These are phyloP conservation scores for Claviceps lovelessii DNA, from an alignment of 2,329 filamentous ascomycete species.

Conservation along the genomic window DNA sequence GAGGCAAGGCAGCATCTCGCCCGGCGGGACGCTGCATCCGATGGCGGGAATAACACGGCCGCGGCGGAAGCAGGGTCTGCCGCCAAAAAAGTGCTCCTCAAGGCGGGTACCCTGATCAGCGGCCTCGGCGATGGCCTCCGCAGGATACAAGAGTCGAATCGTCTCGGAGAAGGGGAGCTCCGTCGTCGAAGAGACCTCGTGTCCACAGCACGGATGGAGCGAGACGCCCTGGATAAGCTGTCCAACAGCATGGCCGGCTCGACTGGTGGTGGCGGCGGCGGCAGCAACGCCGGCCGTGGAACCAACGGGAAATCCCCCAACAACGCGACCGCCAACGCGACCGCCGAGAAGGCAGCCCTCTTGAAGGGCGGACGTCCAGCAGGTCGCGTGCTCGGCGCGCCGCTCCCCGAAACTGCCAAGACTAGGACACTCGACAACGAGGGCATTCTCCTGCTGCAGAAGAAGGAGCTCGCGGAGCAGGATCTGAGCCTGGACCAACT, in stretches of 20 bases:
- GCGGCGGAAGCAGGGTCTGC: slow-evolving; percentile 51
- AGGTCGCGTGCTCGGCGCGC: slow-evolving; percentile 58
- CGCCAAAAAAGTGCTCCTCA: slow-evolving; percentile 61
- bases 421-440: slow-evolving; percentile 65
- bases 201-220: slow-evolving; percentile 54
- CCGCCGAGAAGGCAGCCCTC: slow-evolving; percentile 36
- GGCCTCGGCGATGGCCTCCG: slow-evolving; percentile 52
- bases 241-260: slow-evolving; percentile 38
- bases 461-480: slow-evolving; percentile 59
- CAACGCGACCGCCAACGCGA: slow-evolving; percentile 10
- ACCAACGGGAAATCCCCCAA: slow-evolving; percentile 12
- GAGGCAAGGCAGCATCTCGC: slow-evolving; percentile 59
- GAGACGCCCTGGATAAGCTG: slow-evolving; percentile 60
- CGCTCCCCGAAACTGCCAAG: slow-evolving; percentile 58
- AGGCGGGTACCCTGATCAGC: slow-evolving; percentile 48
- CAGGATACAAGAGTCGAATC: slow-evolving; percentile 36
- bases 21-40: slow-evolving; percentile 42
- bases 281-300: slow-evolving; percentile 29
- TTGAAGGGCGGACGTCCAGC: slow-evolving; percentile 25
- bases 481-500: slow-evolving; percentile 58
- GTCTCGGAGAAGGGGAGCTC: slow-evolving; percentile 61
- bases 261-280: neutral
- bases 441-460: slow-evolving; percentile 59
- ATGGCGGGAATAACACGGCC: slow-evolving; percentile 25
- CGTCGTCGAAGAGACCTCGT: slow-evolving; percentile 57